These are phyloP conservation scores for Eucalyptus marginata DNA, from an alignment of 345 rosid species.

Conservation along the genomic window DNA sequence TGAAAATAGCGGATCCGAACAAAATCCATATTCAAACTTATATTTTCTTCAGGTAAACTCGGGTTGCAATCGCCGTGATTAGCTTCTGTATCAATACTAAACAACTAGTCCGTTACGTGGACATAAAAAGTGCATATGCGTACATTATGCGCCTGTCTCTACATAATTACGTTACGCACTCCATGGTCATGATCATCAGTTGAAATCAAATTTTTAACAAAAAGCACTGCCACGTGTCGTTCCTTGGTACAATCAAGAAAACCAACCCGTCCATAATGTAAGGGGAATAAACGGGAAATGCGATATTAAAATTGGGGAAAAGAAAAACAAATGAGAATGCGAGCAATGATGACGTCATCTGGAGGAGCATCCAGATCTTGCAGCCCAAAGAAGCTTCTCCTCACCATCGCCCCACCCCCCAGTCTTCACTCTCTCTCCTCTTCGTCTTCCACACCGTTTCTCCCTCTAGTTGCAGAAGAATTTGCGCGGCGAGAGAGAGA, in stretches of 20 bases:
- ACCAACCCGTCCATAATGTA: not conserved
- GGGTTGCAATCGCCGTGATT: not conserved
- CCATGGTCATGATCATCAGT: not conserved
- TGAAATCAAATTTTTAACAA: not conserved
- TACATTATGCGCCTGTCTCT: not conserved
- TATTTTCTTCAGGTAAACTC: not conserved
- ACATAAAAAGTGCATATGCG: not conserved
- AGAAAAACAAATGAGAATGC: not conserved
- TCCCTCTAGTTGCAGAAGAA: not conserved
- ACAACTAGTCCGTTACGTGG: not conserved
- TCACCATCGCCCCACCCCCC: not conserved
- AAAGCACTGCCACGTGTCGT: not conserved
- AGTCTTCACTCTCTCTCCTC: not conserved
- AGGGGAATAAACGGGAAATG: not conserved
- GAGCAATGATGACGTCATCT: conserved; percentile 25
- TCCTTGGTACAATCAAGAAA: not conserved
- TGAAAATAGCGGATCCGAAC: not conserved
- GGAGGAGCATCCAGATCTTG: conserved; percentile 58
- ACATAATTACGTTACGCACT: not conserved
- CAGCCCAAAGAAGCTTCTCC: conserved; percentile 47
- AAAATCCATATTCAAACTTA: not conserved
- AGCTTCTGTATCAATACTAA: not conserved
- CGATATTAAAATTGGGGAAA: not conserved
- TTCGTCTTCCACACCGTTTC: not conserved
- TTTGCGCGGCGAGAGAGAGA: not conserved